Conservation (phyloP, 805 yeast species). For the Jamesozyma hellenica region DNA sequence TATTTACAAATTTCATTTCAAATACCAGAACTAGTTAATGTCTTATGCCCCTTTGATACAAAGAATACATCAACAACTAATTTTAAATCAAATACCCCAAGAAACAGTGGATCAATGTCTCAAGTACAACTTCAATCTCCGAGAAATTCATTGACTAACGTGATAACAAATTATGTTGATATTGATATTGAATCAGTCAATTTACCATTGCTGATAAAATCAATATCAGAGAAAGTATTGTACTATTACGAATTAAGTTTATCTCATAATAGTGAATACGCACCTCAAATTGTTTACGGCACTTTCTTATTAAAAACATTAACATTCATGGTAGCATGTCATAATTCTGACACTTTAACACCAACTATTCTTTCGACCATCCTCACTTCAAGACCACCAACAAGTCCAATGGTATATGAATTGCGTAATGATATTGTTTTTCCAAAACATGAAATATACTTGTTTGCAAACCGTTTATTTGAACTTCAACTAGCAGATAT, state of each 20-base stretch:
- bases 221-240: constrained; percentile 32
- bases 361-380: constrained; percentile 35
- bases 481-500: constrained; percentile 37
- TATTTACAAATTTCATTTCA: constrained; percentile 34
- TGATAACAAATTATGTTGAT: constrained; percentile 4
- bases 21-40: constrained; percentile 26
- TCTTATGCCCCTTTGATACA: constrained; percentile 23
- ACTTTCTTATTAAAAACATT: constrained; percentile 59
- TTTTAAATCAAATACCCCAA: constrained; percentile 4
- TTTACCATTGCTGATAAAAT: constrained; percentile 31
- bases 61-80: background rate
- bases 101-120: constrained; percentile 21
- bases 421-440: constrained; percentile 5
- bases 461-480: constrained; percentile 38
- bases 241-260: constrained; percentile 43
- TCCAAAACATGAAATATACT: constrained; percentile 35
- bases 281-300: constrained; percentile 70
- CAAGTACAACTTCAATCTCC: constrained; percentile 39
- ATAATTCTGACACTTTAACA: constrained; percentile 41
- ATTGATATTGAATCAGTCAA: constrained; percentile 16
- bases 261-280: constrained; percentile 56
- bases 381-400: constrained; percentile 30
- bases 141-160: constrained; percentile 33
- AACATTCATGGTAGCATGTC: constrained; percentile 47
- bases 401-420: background rate